Evolutionary conservation across 139 green algal genomes (phyloP), one percentile per base, ranked within the genome.

Genomic region (Trebouxia sp.): DNA sequence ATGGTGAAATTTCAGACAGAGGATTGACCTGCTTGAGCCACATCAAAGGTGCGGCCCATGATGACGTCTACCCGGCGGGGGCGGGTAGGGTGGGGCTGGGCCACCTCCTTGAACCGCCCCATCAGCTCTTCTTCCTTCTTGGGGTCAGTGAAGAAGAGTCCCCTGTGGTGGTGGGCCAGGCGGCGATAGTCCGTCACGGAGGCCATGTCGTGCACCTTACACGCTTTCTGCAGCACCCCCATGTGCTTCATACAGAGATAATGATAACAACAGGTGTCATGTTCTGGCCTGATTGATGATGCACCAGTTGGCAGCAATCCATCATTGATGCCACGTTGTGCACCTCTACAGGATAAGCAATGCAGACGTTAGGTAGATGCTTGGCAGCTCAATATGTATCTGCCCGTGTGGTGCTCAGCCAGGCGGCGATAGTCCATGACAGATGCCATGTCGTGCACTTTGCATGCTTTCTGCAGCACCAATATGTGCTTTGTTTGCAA

Each of bases 131-230:
- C 79, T 26, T 84, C 75, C 14, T 76, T 66, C 15, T 79, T 48
- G 0, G 79, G 32, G 2, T 84, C 84, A 14, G 90, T 82, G 75
- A 97, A 97, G 88, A 96, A 99, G 11, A 96, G 83, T 1, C 96
- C 96, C 38, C 89, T 79, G n/a, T 50, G 47, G 76, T 94, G 87
- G 20, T 91, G 88, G 1, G 93, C 94, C 32, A 97, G 86, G 26
- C 83, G 78, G 47, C 96, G 92, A 88, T 99, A 98, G 83, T 99
- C 96, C 0, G 89, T 92, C 20, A 67, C 30, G 28, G 85, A 93
- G 12, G 85, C 89, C 91, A 99, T 98, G 87, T 98, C 91, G 85
- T 98, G 95, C 37, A 93, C 85, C 0, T 90, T 78, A 81, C 95
- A 97, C 35, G 87, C 58, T n/a, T 82, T 76, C 92, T 95, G 86